Percentiles rank a stretch among this genome's conserved stretches.
phyloP scores from a whole-genome alignment of 1,139 yeast genomes.

The Meyerozyma elateridarum region DNA sequence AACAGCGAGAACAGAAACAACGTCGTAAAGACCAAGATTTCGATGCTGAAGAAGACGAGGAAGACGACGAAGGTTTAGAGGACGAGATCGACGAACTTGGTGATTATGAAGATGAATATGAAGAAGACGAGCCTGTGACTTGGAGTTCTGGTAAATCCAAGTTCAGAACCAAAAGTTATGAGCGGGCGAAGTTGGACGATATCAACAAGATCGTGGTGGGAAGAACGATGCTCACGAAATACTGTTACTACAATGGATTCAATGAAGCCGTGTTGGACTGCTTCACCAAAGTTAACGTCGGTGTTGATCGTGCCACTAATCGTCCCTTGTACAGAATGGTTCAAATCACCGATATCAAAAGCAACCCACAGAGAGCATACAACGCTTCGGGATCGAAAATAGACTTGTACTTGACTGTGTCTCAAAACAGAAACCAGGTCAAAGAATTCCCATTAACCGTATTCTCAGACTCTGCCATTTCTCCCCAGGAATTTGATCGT shows the following conservation, averaged over 20 bases:
- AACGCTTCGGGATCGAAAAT: conserved; percentile 50
- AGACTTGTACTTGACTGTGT: conserved; percentile 58
- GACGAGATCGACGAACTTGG: conserved; percentile 8
- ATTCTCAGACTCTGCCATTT: conserved; percentile 72
- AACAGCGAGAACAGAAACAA: conserved; percentile 70
- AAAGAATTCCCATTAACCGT: conserved; percentile 71
- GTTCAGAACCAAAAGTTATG: conserved; percentile 25
- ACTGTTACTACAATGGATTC: conserved; percentile 79
- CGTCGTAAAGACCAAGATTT: conserved; percentile 28
- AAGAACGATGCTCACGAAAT: conserved; percentile 67
- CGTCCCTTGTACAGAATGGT: conserved; percentile 79
- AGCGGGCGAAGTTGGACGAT: conserved; percentile 47
- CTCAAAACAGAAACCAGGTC: conserved; percentile 63
- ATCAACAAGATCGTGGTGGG: conserved; percentile 72
- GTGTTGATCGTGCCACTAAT: conserved; percentile 58
- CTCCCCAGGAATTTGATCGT: conserved; percentile 65
- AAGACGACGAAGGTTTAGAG: conserved; percentile 40
- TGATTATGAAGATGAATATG: conserved; percentile 26
- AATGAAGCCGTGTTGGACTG: conserved; percentile 65
- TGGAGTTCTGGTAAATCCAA: conserved; percentile 42
- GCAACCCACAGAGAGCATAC: conserved; percentile 52
- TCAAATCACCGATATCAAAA: conserved; percentile 61
- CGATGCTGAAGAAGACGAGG: conserved; percentile 23
- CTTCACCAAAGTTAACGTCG: conserved; percentile 79
- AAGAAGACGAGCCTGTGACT: conserved; percentile 42